phyloP scores from a whole-genome alignment of 257 asterid genomes.

The Solanum gandarillasii region DNA sequence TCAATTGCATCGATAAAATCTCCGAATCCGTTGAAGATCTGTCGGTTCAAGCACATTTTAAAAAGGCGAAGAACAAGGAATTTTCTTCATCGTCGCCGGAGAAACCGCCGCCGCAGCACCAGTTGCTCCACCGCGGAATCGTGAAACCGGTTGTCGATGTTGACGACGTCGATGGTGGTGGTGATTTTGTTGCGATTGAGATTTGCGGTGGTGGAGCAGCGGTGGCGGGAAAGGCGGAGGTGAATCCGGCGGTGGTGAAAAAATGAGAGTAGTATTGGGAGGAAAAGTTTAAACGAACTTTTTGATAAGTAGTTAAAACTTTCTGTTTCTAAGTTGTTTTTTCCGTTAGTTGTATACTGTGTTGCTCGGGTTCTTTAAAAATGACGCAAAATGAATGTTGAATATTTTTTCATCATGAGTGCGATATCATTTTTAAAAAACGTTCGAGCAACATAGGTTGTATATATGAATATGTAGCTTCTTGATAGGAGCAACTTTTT shows the following conservation, averaged over 20 bases:
- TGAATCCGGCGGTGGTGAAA: not conserved
- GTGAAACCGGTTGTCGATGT: conserved; percentile 37
- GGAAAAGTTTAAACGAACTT: not conserved
- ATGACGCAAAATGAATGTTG: not conserved
- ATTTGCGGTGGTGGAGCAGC: not conserved
- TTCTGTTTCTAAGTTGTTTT: not conserved
- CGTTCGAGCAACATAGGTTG: not conserved
- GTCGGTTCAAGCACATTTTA: conserved; percentile 35
- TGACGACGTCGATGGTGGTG: not conserved
- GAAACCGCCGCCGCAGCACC: conserved; percentile 8
- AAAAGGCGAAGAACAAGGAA: not conserved
- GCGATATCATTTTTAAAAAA: not conserved
- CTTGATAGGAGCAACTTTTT: not conserved
- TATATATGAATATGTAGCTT: not conserved
- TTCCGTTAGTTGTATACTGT: not conserved
- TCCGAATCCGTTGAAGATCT: conserved; percentile 30
- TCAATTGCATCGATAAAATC: conserved; percentile 28
- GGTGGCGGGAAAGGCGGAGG: not conserved
- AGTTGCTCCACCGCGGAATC: conserved; percentile 36
- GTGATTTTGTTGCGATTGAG: conserved; percentile 13
- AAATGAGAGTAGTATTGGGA: not conserved
- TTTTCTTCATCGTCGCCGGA: not conserved
- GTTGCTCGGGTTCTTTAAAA: rapidly evolving
- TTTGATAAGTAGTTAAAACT: not conserved
- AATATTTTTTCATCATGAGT: not conserved